Percentiles rank a stretch among this genome's conserved stretches.
These are phyloP conservation scores for Symbiodinium pilosum DNA, from an alignment of 73 alveolate species.

Conservation along the genomic window DNA sequence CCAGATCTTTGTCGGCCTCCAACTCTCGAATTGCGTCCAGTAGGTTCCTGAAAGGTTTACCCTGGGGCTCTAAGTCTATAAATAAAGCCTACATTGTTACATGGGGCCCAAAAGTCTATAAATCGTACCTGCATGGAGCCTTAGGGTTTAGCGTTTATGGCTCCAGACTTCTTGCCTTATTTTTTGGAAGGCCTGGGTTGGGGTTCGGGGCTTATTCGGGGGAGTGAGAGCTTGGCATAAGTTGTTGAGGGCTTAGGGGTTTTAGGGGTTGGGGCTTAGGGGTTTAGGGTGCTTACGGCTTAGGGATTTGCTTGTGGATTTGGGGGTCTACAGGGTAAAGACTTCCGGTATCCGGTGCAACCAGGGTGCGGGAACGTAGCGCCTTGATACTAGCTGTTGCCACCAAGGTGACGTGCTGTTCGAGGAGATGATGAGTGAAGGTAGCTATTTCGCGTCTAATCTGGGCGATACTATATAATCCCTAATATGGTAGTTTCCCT, in stretches of 20 bases:
- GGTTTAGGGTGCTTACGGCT: background rate
- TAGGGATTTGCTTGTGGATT: background rate
- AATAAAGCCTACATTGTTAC: too few relatives aligned
- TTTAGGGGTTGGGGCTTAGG: background rate
- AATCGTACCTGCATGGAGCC: background rate
- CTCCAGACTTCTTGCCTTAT: background rate
- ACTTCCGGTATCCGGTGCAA: too few relatives aligned
- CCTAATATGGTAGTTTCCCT: too few relatives aligned
- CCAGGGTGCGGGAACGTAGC: too few relatives aligned
- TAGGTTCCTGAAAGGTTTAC: conserved; percentile 65
- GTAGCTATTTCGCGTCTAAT: too few relatives aligned
- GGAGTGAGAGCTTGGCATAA: background rate
- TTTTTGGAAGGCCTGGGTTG: background rate
- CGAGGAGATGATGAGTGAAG: too few relatives aligned
- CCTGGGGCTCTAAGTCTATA: too few relatives aligned
- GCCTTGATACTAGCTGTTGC: too few relatives aligned
- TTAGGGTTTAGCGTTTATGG: background rate
- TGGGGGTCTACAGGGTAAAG: background rate
- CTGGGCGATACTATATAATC: background rate
- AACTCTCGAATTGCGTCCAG: conserved; percentile 44
- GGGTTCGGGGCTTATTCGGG: background rate
- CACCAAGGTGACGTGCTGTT: too few relatives aligned
- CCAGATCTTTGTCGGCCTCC: conserved; percentile 54
- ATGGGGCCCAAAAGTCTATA: too few relatives aligned
- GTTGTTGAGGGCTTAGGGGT: background rate